Base-by-base conservation (phyloP, 2,329 filamentous ascomycete genomes). In the Aspergillus chevalieri region DNA sequence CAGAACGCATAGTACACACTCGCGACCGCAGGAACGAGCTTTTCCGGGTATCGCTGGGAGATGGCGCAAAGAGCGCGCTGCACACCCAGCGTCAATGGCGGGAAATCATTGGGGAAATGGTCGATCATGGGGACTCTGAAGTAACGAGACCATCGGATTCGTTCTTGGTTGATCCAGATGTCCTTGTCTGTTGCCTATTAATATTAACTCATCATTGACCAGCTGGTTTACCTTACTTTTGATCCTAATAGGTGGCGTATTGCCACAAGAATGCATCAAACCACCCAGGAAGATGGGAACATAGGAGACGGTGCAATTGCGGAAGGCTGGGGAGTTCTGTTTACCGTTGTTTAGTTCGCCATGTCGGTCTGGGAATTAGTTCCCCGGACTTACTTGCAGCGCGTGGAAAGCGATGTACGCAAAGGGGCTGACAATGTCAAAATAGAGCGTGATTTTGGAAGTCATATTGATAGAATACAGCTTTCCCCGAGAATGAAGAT, bases 391-490 rank as follows among this genome's bases (percentile, higher is more conserved):
- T 68, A 81, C 80, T 61, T 73, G 69, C 24, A 79, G 62, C 30
- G 81, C 65, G 57, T 79, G 75, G 61, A 81, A 84, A 2, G 77
- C 81, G 49, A 82, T 70, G 57, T 83, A 84, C 1, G 72, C 78
- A 63, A 84, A 84, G 0, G 81, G 81, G 52, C 75, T 79, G 21
- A 84, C 73, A 9, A 81, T 71, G 66, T 84, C 81, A 43, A 83
- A 63, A 56, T 79, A 83, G 12, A 84, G 67, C 0, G 76, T 81
- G 47, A 84, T 71, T 58, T 76, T 76, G 3, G 76, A 72, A 42
- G 63, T 66, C 19, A 72, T 57, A 75, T 79, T 79, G 30, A 10
- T 53, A 7, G 41, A 17, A 1, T 41, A 41, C 8, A 15, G n/a
- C n/a, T 21, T 41, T 41, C 36, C 12, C 6, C 6, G 9, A 12